Base-by-base conservation (phyloP, 1,284 basidiomycete genomes). In the Rhodotorula sp. region DNA sequence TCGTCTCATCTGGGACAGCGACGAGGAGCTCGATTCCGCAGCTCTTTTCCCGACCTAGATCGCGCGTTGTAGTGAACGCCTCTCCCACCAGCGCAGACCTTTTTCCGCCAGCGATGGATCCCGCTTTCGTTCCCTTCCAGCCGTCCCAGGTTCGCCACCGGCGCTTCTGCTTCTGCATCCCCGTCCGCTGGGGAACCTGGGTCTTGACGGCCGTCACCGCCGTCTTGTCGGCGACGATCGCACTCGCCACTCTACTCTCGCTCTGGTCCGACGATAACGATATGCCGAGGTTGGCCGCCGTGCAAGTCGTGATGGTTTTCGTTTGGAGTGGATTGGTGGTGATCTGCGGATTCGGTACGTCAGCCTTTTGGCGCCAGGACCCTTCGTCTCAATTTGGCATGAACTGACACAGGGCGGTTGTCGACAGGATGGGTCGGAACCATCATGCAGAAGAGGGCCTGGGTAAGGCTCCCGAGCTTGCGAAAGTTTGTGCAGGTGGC, bases 141-240 rank as follows among this genome's bases (percentile, higher is more conserved):
- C 6, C 20, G 0, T 8, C 14, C 16, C 31, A 62, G 10, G 69
- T 70, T 43, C 56, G 56, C 5, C 56, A 26, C 1, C 60, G 63
- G 2, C n/a, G 21, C 8, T 68, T 58, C 46, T 71, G 65, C 54
- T 64, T 34, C 58, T 71, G 64, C 56, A 49, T 71, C 26, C 64
- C 70, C 1, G 48, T 51, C 7, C 47, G 67, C 15, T 46, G 58
- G 49, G 67, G 56, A 1, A 29, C n/a, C 21, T 23, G 68, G 15
- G 5, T 43, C 5, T 56, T 71, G n/a, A 54, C 70, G 2, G 61
- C 61, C 23, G 10, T 63, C n/a, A 47, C 63, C 6, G 61, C 64
- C 20, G 34, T 65, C 1, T 2, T 57, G 14, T 47, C 67, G 0
- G 64, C 57, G 1, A 59, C 62, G 16, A 14, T 59, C 10, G 67